Evolutionary conservation across 73 alveolate genomes (phyloP).

Genomic region (Paraurostyla sp.): DNA sequence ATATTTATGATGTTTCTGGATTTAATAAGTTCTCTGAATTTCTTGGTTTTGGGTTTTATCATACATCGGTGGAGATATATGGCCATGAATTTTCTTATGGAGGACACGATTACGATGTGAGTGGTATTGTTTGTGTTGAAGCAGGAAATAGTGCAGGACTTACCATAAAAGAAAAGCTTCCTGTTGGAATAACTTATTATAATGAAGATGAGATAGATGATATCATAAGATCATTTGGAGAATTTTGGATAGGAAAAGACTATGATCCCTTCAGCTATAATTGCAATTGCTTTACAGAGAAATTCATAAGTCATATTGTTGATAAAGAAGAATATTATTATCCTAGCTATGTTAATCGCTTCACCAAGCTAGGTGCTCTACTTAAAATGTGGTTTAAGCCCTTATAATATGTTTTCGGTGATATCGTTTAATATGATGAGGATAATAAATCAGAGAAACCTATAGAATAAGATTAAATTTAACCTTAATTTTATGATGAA

Average conservation of each 20-base stretch:
- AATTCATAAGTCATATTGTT: conserved; percentile 56
- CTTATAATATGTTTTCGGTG: conserved; percentile 68
- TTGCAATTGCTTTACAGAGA: conserved; percentile 71
- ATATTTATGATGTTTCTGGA: conserved; percentile 47
- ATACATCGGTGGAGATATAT: conserved; percentile 71
- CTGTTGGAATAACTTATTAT: conserved; percentile 71
- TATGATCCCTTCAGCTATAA: conserved; percentile 77
- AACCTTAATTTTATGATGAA: conserved; percentile 20
- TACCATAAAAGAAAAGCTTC: conserved; percentile 58
- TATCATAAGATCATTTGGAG: conserved; percentile 66
- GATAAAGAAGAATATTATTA: conserved; percentile 71
- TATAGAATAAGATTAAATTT: not conserved
- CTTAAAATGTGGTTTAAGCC: conserved; percentile 78
- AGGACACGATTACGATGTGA: conserved; percentile 72
- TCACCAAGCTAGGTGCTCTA: conserved; percentile 67
- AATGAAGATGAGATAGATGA: conserved; percentile 72
- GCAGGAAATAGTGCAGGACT: conserved; percentile 66
- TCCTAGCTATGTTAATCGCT: conserved; percentile 73
- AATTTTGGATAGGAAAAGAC: conserved; percentile 72
- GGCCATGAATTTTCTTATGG: conserved; percentile 76
- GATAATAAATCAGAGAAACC: conserved; percentile 8
- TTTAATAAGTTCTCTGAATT: conserved; percentile 53
- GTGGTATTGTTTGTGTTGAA: conserved; percentile 73
- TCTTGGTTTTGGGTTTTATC: conserved; percentile 78
- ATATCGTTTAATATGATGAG: conserved; percentile 59